Evolutionary conservation across 2,329 filamentous ascomycete genomes (phyloP), one percentile per base, ranked within the genome.

Genomic region (Ambrosiella cleistominuta): DNA sequence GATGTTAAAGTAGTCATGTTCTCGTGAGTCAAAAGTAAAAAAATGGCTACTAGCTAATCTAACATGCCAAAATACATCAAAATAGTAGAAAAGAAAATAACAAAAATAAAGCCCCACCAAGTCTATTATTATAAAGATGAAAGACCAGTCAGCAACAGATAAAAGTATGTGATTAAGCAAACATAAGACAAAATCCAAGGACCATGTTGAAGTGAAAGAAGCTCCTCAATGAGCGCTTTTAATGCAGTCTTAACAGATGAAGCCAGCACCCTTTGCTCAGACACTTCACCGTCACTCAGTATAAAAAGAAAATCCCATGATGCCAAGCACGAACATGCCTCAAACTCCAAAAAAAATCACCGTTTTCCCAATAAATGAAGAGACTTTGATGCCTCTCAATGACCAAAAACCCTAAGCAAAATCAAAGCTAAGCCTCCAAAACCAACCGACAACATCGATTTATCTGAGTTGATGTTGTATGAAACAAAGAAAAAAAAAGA

Each of bases 221-320:
- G 57, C 51, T 39, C 35, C 54, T 45, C 44, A 44, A 39, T 51
- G 47, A 57, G 44, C 40, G 45, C 38, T 55, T 44, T 42, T 51
- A 51, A 55, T 55, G 53, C 39, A 55, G 27, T 55, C 38, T 44
- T n/a, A 19, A 51, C 47, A 12, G 19, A 17, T 19, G 49, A 58
- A 60, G 59, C 35, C 59, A 56, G 56, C 59, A 60, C 44, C 39
- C 56, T 60, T 57, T 60, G 45, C 56, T 44, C 59, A 60, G 56
- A 60, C 59, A 60, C 59, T 60, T 53, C 51, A 38, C 39, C 38
- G 38, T 39, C 15, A 47, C 57, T 52, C 47, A 55, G 53, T 49
- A 57, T 56, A 39, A 57, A 56, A 54, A 57, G 40, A n/a, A 55
- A 55, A 47, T 37, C 53, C 50, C 57, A 53, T 27, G 40, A 58